Percentiles rank a stretch among this genome's conserved stretches.
phyloP scores from a whole-genome alignment of 148 eudicot species.

The Vaccinium myrtillus region DNA sequence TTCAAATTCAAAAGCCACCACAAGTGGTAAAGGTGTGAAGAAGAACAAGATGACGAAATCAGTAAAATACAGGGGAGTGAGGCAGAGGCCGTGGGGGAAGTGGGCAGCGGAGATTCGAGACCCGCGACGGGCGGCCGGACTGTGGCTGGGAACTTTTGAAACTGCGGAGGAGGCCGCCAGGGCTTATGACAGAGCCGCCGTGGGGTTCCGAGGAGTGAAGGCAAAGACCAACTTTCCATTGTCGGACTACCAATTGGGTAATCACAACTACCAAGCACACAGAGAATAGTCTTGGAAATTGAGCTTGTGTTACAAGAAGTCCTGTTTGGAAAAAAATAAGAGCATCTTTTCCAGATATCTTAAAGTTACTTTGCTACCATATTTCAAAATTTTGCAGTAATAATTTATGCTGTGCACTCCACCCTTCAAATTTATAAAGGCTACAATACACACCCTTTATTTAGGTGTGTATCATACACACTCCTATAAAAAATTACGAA shows the following conservation, averaged over 20 bases:
- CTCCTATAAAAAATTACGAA: too few relatives aligned
- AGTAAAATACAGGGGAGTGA: conserved; percentile 50
- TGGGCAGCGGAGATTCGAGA: conserved; percentile 67
- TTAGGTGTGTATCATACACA: too few relatives aligned
- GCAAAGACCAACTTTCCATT: conserved; percentile 57
- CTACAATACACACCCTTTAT: too few relatives aligned
- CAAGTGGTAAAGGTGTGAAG: conserved; percentile 11
- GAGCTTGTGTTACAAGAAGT: not conserved
- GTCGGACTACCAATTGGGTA: conserved; percentile 25
- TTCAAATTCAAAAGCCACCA: not conserved
- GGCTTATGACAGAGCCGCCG: conserved; percentile 51
- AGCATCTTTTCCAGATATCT: too few relatives aligned
- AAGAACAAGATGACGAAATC: conserved; percentile 1
- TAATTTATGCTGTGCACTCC: too few relatives aligned
- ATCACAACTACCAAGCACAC: not conserved
- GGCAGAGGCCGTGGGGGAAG: conserved; percentile 69
- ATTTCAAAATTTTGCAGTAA: too few relatives aligned
- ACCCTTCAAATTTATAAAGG: too few relatives aligned
- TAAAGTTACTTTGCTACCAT: too few relatives aligned
- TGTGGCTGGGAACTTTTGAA: conserved; percentile 61
- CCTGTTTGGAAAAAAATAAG: too few relatives aligned
- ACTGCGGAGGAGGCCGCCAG: conserved; percentile 57
- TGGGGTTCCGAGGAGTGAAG: conserved; percentile 43
- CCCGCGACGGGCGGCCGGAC: conserved; percentile 42
- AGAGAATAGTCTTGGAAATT: not conserved